Conservation (phyloP, 768 basidiomycete species). For the Plicaturopsis crispa region DNA sequence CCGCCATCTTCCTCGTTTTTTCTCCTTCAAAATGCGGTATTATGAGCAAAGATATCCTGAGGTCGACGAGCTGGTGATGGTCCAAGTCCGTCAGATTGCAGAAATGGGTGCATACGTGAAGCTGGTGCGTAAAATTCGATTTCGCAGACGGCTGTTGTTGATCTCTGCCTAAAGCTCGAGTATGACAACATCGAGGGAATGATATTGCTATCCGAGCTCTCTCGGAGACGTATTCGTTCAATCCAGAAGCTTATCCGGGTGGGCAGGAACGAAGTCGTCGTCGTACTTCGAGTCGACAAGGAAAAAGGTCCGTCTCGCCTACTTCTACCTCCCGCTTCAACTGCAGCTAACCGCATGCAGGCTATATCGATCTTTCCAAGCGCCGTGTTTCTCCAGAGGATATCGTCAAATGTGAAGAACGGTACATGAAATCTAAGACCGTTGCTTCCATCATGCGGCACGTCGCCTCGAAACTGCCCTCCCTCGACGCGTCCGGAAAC, state of each 20-base stretch:
- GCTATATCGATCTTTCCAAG: conserved; percentile 98
- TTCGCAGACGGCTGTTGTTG: not conserved
- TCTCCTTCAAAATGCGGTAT: conserved; percentile 63
- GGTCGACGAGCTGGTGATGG: conserved; percentile 98
- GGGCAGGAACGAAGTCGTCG: conserved; percentile 96
- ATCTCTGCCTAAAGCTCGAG: conserved; percentile 59
- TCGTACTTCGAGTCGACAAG: conserved; percentile 96
- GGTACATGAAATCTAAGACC: conserved; percentile 96
- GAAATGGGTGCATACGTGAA: conserved; percentile 99
- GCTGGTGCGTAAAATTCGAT: conserved; percentile 48
- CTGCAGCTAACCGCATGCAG: conserved; percentile 29
- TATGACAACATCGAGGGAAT: conserved; percentile 99
- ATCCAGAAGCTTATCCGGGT: conserved; percentile 98
- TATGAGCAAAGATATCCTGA: conserved; percentile 92
- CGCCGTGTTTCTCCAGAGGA: conserved; percentile 97
- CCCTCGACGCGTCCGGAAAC: conserved; percentile 19
- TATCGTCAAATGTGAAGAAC: conserved; percentile 97
- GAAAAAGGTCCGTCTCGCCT: conserved; percentile 72
- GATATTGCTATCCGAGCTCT: conserved; percentile 98
- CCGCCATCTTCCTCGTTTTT: too few species aligned
- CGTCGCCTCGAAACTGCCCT: conserved; percentile 76
- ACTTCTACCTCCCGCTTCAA: not conserved
- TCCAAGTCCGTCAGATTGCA: conserved; percentile 97
- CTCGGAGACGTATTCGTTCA: conserved; percentile 89
- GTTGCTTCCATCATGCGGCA: conserved; percentile 91